phyloP scores from a whole-genome alignment of 2,329 filamentous ascomycete species.

The Microthyrium microscopicum region DNA sequence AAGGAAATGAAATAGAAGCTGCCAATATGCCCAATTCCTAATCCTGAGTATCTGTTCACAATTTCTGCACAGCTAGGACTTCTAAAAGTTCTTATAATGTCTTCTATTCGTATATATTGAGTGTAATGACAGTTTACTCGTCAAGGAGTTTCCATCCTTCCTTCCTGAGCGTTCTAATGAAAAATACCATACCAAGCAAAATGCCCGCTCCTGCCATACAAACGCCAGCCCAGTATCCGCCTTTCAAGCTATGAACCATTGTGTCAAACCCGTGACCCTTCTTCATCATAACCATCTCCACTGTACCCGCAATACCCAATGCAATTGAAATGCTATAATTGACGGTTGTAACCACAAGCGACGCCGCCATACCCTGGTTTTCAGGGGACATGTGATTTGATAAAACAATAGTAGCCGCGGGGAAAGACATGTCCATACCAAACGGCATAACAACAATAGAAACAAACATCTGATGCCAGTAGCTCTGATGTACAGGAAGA shows the following conservation, averaged over 20 bases:
- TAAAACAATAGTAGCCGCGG: constrained; percentile 4
- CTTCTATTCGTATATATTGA: no score
- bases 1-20: no score
- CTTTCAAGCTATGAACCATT: background rate
- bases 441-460: constrained; percentile 19
- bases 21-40: no score
- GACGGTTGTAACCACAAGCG: background rate
- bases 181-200: constrained; percentile 12
- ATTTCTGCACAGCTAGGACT: no score
- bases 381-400: background rate
- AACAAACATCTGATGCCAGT: background rate
- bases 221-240: background rate
- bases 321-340: constrained; percentile 4
- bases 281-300: background rate
- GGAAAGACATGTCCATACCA: constrained; percentile 17
- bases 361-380: constrained; percentile 3
- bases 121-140: no score
- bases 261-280: background rate
- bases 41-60: no score
- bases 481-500: background rate
- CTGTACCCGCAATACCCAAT: background rate
- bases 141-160: constrained; percentile 14
- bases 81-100: no score
- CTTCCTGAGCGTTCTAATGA: constrained; percentile 10
- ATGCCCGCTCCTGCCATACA: no score